Conservation (phyloP, 305 asterid species). For the Caryopteris hybrid region DNA sequence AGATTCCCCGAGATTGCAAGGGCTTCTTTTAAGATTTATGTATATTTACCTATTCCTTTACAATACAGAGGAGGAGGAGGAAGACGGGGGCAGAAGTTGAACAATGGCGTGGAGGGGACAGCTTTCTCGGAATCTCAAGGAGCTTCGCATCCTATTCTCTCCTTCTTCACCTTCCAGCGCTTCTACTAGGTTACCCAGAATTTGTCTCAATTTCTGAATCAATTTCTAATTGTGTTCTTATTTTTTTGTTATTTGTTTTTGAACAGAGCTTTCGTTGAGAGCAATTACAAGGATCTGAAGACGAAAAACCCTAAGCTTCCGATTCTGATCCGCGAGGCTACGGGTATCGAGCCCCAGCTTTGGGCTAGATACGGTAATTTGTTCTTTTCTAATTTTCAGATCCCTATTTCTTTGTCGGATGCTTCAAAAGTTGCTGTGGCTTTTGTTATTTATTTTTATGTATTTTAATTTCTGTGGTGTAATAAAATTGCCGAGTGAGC, state of each 20-base stretch:
- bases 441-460: neutral
- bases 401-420: neutral
- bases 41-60: neutral
- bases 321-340: slow-evolving; percentile 56
- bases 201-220: neutral
- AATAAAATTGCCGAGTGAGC: neutral
- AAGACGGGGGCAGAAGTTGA: neutral
- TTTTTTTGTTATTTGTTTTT: neutral
- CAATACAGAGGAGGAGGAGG: neutral
- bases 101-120: slow-evolving; percentile 65
- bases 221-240: neutral
- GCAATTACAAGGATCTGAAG: slow-evolving; percentile 59
- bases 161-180: slow-evolving; percentile 45
- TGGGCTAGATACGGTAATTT: slow-evolving; percentile 62
- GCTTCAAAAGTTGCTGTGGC: neutral
- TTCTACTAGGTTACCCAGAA: slow-evolving; percentile 29
- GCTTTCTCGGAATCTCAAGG: slow-evolving; percentile 46
- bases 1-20: neutral
- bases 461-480: neutral
- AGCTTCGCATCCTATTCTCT: slow-evolving; percentile 48
- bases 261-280: slow-evolving; percentile 47
- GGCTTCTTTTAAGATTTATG: neutral
- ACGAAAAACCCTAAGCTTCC: slow-evolving; percentile 56
- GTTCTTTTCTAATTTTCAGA: neutral
- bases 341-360: slow-evolving; percentile 60